These are phyloP conservation scores for Leccinum incarnatum DNA, from an alignment of 768 basidiomycete species.

Conservation along the genomic window DNA sequence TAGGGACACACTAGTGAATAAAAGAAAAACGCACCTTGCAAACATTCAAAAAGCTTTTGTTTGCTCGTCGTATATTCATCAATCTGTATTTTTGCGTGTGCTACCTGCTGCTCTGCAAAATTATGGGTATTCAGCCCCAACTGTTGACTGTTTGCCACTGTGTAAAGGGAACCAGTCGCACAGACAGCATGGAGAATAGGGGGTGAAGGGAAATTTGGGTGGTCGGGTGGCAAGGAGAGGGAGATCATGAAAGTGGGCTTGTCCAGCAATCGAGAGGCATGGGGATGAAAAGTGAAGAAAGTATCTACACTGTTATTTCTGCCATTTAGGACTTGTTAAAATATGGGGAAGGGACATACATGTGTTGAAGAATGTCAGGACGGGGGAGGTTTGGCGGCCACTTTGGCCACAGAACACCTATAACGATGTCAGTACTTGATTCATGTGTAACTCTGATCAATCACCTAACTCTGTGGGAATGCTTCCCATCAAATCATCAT, in stretches of 20 bases:
- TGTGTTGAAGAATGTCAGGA: constrained; percentile 60
- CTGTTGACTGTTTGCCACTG: constrained; percentile 45
- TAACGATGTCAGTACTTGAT: neutral
- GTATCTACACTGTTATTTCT: constrained; percentile 55
- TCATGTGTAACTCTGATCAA: neutral
- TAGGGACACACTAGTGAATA: neutral
- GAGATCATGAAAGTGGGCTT: constrained; percentile 60
- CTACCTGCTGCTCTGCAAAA: constrained; percentile 65
- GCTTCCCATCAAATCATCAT: neutral
- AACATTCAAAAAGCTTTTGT: constrained; percentile 52
- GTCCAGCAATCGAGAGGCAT: constrained; percentile 70
- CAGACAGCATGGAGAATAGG: constrained; percentile 85
- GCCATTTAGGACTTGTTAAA: neutral
- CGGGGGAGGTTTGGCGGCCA: constrained; percentile 66
- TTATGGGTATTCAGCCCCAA: constrained; percentile 19
- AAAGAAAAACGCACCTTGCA: constrained; percentile 50
- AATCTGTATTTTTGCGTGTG: constrained; percentile 48
- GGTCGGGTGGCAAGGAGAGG: constrained; percentile 61
- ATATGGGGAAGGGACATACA: constrained; percentile 42
- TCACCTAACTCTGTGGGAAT: constrained; percentile 8
- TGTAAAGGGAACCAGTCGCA: constrained; percentile 74
- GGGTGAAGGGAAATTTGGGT: constrained; percentile 69
- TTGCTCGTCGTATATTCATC: constrained; percentile 49
- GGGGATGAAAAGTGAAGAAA: constrained; percentile 78
- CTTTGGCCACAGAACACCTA: constrained; percentile 25